Evolutionary conservation across 2,329 filamentous ascomycete species (phyloP).

Genomic region (Exserohilum rostratum): DNA sequence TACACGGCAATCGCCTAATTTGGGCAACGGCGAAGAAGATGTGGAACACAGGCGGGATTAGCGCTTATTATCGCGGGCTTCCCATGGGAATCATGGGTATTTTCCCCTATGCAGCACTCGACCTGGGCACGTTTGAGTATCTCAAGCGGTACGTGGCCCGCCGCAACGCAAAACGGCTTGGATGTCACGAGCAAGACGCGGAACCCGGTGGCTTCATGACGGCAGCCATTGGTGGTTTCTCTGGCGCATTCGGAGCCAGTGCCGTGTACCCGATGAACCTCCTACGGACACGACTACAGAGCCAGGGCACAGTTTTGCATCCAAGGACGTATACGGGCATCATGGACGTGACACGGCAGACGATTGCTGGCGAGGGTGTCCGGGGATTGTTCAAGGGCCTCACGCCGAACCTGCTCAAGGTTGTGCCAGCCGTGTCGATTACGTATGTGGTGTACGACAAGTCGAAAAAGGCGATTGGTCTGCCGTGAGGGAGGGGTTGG

Average conservation of each 20-base stretch:
- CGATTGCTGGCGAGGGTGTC: slow-evolving; percentile 79
- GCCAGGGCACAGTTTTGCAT: slow-evolving; percentile 91
- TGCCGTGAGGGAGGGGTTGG: slow-evolving; percentile 44
- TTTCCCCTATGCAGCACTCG: slow-evolving; percentile 97
- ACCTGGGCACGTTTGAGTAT: slow-evolving; percentile 93
- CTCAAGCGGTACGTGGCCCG: slow-evolving; percentile 76
- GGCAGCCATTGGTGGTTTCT: slow-evolving; percentile 87
- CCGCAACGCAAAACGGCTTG: slow-evolving; percentile 70
- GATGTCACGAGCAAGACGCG: slow-evolving; percentile 80
- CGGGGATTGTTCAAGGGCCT: slow-evolving; percentile 92
- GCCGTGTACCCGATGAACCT: slow-evolving; percentile 95
- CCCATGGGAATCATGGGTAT: slow-evolving; percentile 94
- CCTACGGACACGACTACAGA: slow-evolving; percentile 87
- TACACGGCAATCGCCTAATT: slow-evolving; percentile 82
- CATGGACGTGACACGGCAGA: slow-evolving; percentile 84
- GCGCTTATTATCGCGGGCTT: slow-evolving; percentile 86
- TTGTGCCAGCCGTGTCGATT: slow-evolving; percentile 93
- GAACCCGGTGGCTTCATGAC: slow-evolving; percentile 80
- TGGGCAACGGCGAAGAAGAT: slow-evolving; percentile 84
- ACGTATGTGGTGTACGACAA: slow-evolving; percentile 53
- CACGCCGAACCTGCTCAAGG: slow-evolving; percentile 94
- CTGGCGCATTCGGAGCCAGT: slow-evolving; percentile 89
- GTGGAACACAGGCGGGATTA: slow-evolving; percentile 75
- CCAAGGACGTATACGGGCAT: slow-evolving; percentile 89
- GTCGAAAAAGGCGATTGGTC: slow-evolving; percentile 45